Percentiles rank a stretch among this genome's conserved stretches.
These are phyloP conservation scores for Delphinella strobiligena DNA, from an alignment of 2,329 filamentous ascomycete genomes.

Conservation along the genomic window DNA sequence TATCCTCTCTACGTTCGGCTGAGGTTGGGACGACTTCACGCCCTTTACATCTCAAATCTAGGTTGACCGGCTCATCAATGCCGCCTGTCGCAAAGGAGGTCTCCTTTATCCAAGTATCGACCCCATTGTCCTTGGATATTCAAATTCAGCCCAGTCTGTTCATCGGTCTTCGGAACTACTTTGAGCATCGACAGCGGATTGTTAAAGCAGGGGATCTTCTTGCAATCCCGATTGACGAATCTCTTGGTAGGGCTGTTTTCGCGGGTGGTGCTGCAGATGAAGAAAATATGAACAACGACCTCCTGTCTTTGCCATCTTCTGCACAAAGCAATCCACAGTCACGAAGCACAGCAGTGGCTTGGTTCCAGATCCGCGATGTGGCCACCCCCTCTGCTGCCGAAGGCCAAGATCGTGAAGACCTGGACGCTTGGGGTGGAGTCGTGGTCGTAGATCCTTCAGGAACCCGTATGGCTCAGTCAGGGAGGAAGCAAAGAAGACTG, in stretches of 20 bases:
- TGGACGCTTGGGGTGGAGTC: constrained; percentile 72
- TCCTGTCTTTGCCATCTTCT: constrained; percentile 1
- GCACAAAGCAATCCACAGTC: constrained; percentile 8
- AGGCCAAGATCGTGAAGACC: constrained; percentile 45
- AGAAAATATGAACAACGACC: constrained; percentile 40
- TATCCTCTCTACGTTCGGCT: constrained; percentile 48
- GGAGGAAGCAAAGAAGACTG: constrained; percentile 69
- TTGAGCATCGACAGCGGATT: constrained; percentile 69
- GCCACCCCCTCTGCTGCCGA: constrained; percentile 31
- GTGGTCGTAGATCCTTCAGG: constrained; percentile 75
- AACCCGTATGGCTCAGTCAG: constrained; percentile 84
- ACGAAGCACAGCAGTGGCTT: constrained; percentile 49
- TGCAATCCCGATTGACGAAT: constrained; percentile 77
- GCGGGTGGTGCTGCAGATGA: constrained; percentile 61
- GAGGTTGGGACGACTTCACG: constrained; percentile 35
- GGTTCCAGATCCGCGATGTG: constrained; percentile 83
- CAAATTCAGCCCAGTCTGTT: constrained; percentile 77
- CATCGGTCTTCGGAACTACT: constrained; percentile 76
- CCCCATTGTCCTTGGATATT: constrained; percentile 76
- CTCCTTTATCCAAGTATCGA: constrained; percentile 77
- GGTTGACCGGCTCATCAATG: constrained; percentile 26
- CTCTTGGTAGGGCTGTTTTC: constrained; percentile 69
- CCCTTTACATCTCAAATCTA: constrained; percentile 10
- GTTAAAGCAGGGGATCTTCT: constrained; percentile 81
- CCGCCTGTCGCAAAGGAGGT: constrained; percentile 63